These are phyloP conservation scores for Gomphus bonarii DNA, from an alignment of 1,284 basidiomycete genomes.

Conservation along the genomic window DNA sequence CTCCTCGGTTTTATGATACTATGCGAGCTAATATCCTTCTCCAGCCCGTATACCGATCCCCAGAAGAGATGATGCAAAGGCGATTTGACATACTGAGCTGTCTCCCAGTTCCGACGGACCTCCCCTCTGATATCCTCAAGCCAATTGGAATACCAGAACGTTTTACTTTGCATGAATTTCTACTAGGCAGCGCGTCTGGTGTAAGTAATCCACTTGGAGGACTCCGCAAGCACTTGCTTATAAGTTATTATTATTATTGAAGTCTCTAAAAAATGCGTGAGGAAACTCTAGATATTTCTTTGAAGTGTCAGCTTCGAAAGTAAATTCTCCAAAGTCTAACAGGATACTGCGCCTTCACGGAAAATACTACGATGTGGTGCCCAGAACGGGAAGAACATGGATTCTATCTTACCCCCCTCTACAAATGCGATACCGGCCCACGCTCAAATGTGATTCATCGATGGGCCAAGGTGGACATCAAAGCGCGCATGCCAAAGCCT, in stretches of 20 bases:
- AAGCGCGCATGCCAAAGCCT: slow-evolving; percentile 43
- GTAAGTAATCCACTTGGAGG: slow-evolving; percentile 28
- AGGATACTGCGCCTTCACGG: slow-evolving; percentile 55
- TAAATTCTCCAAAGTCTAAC: slow-evolving; percentile 33
- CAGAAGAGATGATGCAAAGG: slow-evolving; percentile 38
- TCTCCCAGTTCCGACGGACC: slow-evolving; percentile 49
- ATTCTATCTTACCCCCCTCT: slow-evolving; percentile 57
- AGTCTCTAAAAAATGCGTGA: slow-evolving; percentile 44
- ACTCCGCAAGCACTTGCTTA: not conserved
- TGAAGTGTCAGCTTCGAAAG: not conserved
- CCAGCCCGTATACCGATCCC: slow-evolving; percentile 12
- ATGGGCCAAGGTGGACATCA: slow-evolving; percentile 52
- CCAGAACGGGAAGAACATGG: slow-evolving; percentile 71
- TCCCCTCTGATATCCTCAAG: slow-evolving; percentile 51
- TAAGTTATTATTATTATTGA: not conserved
- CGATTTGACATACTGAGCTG: slow-evolving; percentile 44
- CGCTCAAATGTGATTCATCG: slow-evolving; percentile 61
- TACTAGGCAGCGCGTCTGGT: slow-evolving; percentile 40
- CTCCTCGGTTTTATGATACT: not conserved
- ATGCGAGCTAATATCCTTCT: not conserved
- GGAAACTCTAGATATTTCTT: slow-evolving; percentile 15
- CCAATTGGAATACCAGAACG: slow-evolving; percentile 55
- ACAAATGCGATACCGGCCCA: slow-evolving; percentile 67
- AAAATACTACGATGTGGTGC: slow-evolving; percentile 62
- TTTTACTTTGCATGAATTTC: slow-evolving; percentile 57